These are phyloP conservation scores for Leishmania guyanensis DNA, from an alignment of 208 protist genomes.

Conservation along the genomic window DNA sequence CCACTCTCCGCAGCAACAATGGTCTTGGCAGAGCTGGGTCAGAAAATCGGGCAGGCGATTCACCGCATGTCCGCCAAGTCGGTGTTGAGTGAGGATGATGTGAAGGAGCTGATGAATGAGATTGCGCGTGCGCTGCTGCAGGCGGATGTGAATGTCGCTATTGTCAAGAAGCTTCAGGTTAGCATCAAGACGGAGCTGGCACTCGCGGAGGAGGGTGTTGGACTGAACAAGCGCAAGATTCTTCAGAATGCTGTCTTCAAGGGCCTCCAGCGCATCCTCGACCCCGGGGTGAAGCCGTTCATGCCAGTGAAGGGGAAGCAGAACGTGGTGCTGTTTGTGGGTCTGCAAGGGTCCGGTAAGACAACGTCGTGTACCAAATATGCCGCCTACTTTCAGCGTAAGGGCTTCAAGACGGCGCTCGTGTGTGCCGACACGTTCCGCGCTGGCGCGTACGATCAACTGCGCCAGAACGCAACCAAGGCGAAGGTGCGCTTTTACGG, in stretches of 20 bases:
- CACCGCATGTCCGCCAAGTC: conserved; percentile 89
- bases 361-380: conserved; percentile 99
- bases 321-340: conserved; percentile 99
- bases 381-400: conserved; percentile 94
- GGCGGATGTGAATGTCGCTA: conserved; percentile 97
- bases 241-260: conserved; percentile 97
- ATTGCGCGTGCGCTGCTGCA: conserved; percentile 95
- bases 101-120: conserved; percentile 96
- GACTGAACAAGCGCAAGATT: conserved; percentile 96
- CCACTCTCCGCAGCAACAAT: conserved; percentile 40
- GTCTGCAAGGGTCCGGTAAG: conserved; percentile 98
- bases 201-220: conserved; percentile 92
- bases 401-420: conserved; percentile 95
- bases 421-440: conserved; percentile 99
- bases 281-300: conserved; percentile 97
- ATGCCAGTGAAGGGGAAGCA: conserved; percentile 94
- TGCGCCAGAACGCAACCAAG: conserved; percentile 99
- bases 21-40: conserved; percentile 94
- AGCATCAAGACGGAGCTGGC: conserved; percentile 93
- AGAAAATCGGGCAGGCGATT: conserved; percentile 94
- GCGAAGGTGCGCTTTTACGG: conserved; percentile 98
- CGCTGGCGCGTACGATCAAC: conserved; percentile 96
- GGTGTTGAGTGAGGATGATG: conserved; percentile 94
- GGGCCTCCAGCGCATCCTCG: conserved; percentile 95
- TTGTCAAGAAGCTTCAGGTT: conserved; percentile 94